These are phyloP conservation scores for Pulicaria dysenterica DNA, from an alignment of 129 eudicot species.

Conservation along the genomic window DNA sequence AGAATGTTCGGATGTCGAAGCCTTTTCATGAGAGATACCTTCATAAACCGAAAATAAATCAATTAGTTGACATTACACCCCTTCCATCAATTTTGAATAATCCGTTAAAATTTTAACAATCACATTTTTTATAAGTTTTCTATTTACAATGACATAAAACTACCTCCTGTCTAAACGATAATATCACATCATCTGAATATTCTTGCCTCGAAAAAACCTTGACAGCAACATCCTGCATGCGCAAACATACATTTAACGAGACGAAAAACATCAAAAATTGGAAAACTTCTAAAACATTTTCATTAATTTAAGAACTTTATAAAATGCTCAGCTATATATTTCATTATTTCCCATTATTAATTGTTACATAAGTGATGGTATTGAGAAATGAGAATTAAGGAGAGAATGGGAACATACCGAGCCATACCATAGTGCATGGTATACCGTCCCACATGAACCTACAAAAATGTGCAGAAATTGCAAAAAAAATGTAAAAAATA, in stretches of 20 bases:
- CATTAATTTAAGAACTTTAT: not conserved
- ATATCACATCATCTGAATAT: constrained; percentile 84
- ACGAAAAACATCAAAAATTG: not conserved
- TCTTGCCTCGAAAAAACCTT: constrained; percentile 94
- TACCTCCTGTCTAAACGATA: constrained; percentile 92
- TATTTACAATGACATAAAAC: not conserved
- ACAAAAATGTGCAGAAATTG: constrained; percentile 20
- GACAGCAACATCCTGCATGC: constrained; percentile 94
- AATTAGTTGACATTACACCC: constrained; percentile 6
- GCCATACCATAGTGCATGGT: constrained; percentile 98
- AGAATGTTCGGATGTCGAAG: constrained; percentile 95
- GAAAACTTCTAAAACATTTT: not conserved
- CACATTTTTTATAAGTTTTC: not conserved
- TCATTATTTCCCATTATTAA: not conserved
- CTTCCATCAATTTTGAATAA: not conserved
- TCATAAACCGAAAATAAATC: constrained; percentile 15
- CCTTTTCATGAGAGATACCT: constrained; percentile 97
- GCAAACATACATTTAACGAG: not conserved
- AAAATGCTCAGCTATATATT: not conserved
- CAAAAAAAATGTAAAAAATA: constrained; percentile 11
- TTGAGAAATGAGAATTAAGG: constrained; percentile 15
- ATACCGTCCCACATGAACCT: constrained; percentile 99
- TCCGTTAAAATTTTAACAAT: not conserved
- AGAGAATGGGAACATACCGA: constrained; percentile 78
- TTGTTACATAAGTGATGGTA: constrained; percentile 4